phyloP scores from a whole-genome alignment of 2,329 filamentous ascomycete species.

The Arthrinium puccinioides region DNA sequence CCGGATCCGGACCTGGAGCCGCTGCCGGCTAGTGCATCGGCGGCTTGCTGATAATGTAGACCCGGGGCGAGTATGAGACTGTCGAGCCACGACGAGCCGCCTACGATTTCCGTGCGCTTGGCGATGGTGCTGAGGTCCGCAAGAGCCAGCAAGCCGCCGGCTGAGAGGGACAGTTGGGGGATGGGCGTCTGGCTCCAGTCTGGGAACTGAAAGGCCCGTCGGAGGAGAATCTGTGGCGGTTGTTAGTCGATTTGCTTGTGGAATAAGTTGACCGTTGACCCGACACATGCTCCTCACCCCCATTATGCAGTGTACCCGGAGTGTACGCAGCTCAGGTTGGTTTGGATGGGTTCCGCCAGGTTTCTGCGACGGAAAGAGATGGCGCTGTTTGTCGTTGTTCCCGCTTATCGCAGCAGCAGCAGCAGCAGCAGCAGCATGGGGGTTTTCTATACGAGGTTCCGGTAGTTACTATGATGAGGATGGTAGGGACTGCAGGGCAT shows the following conservation, averaged over 20 bases:
- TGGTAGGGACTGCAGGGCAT: no score
- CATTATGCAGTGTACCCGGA: no score
- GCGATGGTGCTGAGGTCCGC: constrained; percentile 51
- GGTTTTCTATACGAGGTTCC: no score
- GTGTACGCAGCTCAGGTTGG: no score
- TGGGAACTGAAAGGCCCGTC: constrained; percentile 23
- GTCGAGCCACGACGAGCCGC: constrained; percentile 50
- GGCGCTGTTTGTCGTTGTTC: no score
- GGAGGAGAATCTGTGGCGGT: constrained; percentile 12
- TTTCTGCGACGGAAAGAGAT: no score
- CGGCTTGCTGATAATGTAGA: constrained; percentile 52
- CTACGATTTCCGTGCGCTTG: constrained; percentile 47
- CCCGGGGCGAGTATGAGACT: constrained; percentile 51
- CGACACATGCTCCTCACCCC: no score
- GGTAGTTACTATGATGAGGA: no score
- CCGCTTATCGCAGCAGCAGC: no score
- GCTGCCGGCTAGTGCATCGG: constrained; percentile 38
- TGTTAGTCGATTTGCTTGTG: constrained; percentile 8
- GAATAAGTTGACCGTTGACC: no score
- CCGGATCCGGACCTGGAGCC: background rate
- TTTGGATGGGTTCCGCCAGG: no score
- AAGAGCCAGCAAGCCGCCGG: constrained; percentile 49
- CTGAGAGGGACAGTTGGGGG: constrained; percentile 36
- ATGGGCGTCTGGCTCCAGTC: constrained; percentile 39
- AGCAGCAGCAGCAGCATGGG: no score